Evolutionary conservation across 441 rosid genomes (phyloP).

Genomic region (Pelargonium australe): DNA sequence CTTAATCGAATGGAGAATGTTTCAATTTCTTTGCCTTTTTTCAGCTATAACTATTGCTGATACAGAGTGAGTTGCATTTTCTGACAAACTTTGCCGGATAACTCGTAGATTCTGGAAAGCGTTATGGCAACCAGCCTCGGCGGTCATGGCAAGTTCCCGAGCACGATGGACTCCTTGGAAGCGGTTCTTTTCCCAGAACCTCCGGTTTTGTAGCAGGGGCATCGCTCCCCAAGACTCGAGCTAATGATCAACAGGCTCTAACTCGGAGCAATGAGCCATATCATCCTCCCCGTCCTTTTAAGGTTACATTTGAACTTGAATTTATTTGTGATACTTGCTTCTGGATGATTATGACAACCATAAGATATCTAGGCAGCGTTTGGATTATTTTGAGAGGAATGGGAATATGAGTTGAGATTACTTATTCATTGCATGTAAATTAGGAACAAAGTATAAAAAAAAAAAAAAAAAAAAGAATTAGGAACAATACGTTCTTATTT

Average conservation of each 20-base stretch:
- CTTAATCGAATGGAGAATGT: not conserved
- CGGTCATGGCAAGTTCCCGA: constrained; percentile 79
- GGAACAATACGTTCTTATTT: too few relatives aligned
- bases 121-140: constrained; percentile 61
- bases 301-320: constrained; percentile 39
- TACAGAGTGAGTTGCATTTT: not conserved
- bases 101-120: constrained; percentile 59
- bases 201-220: constrained; percentile 61
- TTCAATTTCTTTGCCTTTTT: not conserved
- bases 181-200: constrained; percentile 86
- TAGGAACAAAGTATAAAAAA: not conserved
- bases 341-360: constrained; percentile 1
- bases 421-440: not conserved
- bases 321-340: constrained; percentile 1
- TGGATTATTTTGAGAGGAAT: constrained; percentile 13
- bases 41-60: too few relatives aligned
- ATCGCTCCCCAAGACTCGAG: constrained; percentile 51
- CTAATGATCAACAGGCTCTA: constrained; percentile 59
- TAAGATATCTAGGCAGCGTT: not conserved
- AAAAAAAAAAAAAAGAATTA: too few relatives aligned
- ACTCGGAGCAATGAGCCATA: constrained; percentile 72
- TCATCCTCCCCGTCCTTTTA: constrained; percentile 95
- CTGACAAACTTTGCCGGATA: constrained; percentile 2
- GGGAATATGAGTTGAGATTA: not conserved
- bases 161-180: constrained; percentile 98